These are phyloP conservation scores for Trebouxia sp. DNA, from an alignment of 139 green algal genomes.

Conservation along the genomic window DNA sequence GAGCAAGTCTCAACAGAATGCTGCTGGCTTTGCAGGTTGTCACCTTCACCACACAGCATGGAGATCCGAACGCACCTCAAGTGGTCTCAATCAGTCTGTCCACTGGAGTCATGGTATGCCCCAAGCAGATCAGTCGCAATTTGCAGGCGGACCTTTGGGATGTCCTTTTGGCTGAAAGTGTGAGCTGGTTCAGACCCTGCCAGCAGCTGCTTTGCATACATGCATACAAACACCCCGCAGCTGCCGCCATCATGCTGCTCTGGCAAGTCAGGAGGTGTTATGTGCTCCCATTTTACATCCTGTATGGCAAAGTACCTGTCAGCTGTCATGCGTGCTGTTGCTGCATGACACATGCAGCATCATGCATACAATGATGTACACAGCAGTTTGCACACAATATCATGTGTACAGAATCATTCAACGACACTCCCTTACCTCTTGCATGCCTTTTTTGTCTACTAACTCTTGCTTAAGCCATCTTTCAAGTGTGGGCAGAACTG, in stretches of 20 bases:
- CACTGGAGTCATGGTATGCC: background rate
- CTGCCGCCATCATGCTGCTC: slow-evolving; percentile 28
- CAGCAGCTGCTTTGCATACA: slow-evolving; percentile 30
- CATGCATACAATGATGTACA: no score
- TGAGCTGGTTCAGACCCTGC: background rate
- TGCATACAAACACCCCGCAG: slow-evolving; percentile 32
- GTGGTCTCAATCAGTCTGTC: background rate
- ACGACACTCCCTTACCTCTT: background rate
- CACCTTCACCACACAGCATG: background rate
- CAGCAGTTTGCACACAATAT: background rate
- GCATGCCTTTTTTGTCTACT: background rate
- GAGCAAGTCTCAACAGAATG: background rate
- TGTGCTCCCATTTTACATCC: background rate
- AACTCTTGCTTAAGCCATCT: background rate
- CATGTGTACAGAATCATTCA: background rate
- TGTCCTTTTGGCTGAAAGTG: slow-evolving; percentile 29
- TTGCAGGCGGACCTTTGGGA: slow-evolving; percentile 27
- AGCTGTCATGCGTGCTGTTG: no score
- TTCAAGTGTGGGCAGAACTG: background rate
- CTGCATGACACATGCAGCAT: background rate
- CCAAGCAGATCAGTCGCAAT: slow-evolving; percentile 23
- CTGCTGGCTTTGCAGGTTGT: background rate
- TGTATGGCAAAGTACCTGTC: no score
- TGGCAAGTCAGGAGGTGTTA: background rate
- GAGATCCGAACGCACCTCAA: background rate